These are phyloP conservation scores for Bretschneidera sinensis DNA, from an alignment of 345 rosid genomes.

Conservation along the genomic window DNA sequence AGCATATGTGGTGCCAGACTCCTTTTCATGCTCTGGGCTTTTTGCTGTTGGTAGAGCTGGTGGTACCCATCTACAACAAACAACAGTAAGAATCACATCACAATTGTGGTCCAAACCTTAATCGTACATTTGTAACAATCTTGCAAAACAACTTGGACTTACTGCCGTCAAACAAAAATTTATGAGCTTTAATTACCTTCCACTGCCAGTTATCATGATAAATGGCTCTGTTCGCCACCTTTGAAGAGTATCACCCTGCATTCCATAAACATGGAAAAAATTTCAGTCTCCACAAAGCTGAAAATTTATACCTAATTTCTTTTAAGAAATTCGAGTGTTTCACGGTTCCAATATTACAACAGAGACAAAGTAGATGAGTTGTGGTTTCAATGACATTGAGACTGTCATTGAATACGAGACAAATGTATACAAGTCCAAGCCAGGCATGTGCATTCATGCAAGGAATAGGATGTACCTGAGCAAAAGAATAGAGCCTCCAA, in stretches of 20 bases:
- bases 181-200: constrained; percentile 51
- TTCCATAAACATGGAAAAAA: not conserved
- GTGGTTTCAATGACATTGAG: not conserved
- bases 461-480: constrained; percentile 57
- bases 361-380: not conserved
- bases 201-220: constrained; percentile 99
- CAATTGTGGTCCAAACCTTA: too few species aligned
- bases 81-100: not conserved
- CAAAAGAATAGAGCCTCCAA: constrained; percentile 98
- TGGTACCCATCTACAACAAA: constrained; percentile 74
- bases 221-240: constrained; percentile 98
- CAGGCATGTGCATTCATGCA: not conserved
- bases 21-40: constrained; percentile 87
- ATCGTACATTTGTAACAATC: too few species aligned
- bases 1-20: constrained; percentile 78
- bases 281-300: not conserved
- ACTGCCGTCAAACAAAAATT: not conserved
- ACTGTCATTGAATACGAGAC: too few species aligned
- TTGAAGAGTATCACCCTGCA: constrained; percentile 96
- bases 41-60: constrained; percentile 73
- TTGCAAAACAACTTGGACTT: too few species aligned
- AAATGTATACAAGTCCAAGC: too few species aligned
- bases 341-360: not conserved
- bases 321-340: not conserved
- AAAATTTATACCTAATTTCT: not conserved